Evolutionary conservation across 2,329 filamentous ascomycete species (phyloP).

Genomic region (Macrophomina tecta): DNA sequence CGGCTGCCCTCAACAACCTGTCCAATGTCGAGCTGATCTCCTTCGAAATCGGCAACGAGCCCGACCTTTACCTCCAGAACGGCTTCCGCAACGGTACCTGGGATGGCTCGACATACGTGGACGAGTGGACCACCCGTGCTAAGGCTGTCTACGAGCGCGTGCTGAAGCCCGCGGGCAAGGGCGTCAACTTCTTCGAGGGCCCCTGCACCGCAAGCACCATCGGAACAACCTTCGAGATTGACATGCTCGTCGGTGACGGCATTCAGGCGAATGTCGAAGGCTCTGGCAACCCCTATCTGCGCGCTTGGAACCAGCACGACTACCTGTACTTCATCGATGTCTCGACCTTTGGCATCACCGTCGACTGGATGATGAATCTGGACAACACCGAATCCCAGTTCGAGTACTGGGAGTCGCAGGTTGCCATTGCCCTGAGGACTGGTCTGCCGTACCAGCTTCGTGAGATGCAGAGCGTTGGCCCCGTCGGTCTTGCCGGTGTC

Average conservation of each 20-base stretch:
- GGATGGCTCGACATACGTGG: conserved; percentile 52
- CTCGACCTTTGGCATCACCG: conserved; percentile 50
- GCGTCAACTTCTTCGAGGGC: conserved; percentile 56
- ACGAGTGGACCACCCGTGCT: conserved; percentile 55
- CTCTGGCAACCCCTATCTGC: conserved; percentile 42
- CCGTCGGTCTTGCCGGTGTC: conserved; percentile 54
- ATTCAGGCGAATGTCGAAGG: conserved; percentile 47
- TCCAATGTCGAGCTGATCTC: conserved; percentile 49
- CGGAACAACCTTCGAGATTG: conserved; percentile 57
- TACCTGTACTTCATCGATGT: conserved; percentile 61
- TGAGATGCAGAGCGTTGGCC: conserved; percentile 59
- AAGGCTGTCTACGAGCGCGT: conserved; percentile 53
- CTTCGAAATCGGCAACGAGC: conserved; percentile 54
- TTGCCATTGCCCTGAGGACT: conserved; percentile 49
- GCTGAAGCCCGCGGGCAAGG: conserved; percentile 47
- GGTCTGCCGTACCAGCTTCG: conserved; percentile 56
- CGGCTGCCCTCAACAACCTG: conserved; percentile 44
- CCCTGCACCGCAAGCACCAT: conserved; percentile 58
- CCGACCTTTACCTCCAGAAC: conserved; percentile 52
- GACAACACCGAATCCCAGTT: conserved; percentile 56
- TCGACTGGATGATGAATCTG: conserved; percentile 54
- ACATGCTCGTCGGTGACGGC: conserved; percentile 48
- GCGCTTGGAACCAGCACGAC: conserved; percentile 60
- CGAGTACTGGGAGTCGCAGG: conserved; percentile 53
- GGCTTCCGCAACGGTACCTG: conserved; percentile 53